A percentile compares a stretch with the other conserved stretches of the same genome.
These are phyloP conservation scores for Candida quercuum DNA, from an alignment of 805 yeast genomes.

Conservation along the genomic window DNA sequence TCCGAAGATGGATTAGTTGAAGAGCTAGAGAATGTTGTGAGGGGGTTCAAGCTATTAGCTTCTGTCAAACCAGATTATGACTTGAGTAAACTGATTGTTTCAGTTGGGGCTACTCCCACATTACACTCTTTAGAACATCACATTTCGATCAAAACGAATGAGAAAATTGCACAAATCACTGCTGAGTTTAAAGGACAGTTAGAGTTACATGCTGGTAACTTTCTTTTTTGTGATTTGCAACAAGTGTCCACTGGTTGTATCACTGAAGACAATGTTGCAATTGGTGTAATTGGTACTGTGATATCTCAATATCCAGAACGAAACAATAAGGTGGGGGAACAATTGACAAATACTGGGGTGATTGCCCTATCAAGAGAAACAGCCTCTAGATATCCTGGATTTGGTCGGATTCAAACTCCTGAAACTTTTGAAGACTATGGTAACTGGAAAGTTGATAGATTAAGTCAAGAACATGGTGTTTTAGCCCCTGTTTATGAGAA, in stretches of 20 bases:
- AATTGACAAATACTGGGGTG: slow-evolving; percentile 67
- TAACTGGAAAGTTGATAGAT: slow-evolving; percentile 59
- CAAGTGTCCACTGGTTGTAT: slow-evolving; percentile 69
- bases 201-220: slow-evolving; percentile 82
- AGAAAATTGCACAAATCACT: slow-evolving; percentile 7
- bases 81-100: slow-evolving; percentile 40
- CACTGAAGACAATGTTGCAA: slow-evolving; percentile 38
- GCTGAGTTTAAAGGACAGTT: slow-evolving; percentile 35
- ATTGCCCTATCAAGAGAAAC: slow-evolving; percentile 62
- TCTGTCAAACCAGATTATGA: slow-evolving; percentile 31
- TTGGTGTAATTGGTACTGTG: slow-evolving; percentile 52
- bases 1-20: slow-evolving; percentile 45
- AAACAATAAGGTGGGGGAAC: slow-evolving; percentile 50
- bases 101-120: slow-evolving; percentile 84
- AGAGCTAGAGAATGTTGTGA: slow-evolving; percentile 53
- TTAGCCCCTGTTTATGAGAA: slow-evolving; percentile 35
- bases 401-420: slow-evolving; percentile 42
- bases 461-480: slow-evolving; percentile 80
- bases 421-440: slow-evolving; percentile 35
- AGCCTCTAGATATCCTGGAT: slow-evolving; percentile 51
- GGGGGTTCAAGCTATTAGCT: slow-evolving; percentile 38
- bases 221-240: slow-evolving; percentile 67
- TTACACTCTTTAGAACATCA: slow-evolving; percentile 49
- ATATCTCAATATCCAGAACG: slow-evolving; percentile 54
- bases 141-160: slow-evolving; percentile 11